phyloP scores from a whole-genome alignment of 2,329 filamentous ascomycete genomes.

The Niveomyces coronatus region DNA sequence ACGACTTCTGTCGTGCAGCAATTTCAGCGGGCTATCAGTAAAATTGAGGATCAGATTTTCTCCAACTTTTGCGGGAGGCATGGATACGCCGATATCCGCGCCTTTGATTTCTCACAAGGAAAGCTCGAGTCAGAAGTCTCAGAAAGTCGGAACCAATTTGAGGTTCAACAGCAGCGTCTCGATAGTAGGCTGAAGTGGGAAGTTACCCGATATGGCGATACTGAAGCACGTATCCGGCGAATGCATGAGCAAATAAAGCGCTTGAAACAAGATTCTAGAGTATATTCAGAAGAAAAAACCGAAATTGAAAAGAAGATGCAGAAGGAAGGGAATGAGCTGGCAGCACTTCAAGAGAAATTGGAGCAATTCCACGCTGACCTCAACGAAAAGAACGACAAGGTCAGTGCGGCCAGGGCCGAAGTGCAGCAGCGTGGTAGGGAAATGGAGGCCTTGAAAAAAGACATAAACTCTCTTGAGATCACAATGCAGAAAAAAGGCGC shows the following conservation, averaged over 20 bases:
- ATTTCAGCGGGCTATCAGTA: slow-evolving; percentile 54
- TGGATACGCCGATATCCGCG: slow-evolving; percentile 80
- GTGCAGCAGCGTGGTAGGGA: slow-evolving; percentile 77
- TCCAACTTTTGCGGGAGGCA: slow-evolving; percentile 74
- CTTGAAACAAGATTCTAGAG: slow-evolving; percentile 57
- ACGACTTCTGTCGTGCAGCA: slow-evolving; percentile 39
- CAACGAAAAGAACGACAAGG: slow-evolving; percentile 59
- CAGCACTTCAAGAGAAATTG: slow-evolving; percentile 61
- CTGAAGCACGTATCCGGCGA: slow-evolving; percentile 56
- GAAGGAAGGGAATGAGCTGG: slow-evolving; percentile 64
- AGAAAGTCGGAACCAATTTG: slow-evolving; percentile 79
- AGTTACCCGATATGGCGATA: slow-evolving; percentile 40
- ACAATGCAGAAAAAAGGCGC: slow-evolving; percentile 79
- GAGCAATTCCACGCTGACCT: slow-evolving; percentile 59
- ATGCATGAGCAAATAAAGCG: slow-evolving; percentile 57
- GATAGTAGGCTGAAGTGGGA: slow-evolving; percentile 52
- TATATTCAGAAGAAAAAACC: slow-evolving; percentile 62
- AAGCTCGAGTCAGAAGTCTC: slow-evolving; percentile 83
- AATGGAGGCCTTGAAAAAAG: slow-evolving; percentile 63
- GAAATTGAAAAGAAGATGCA: slow-evolving; percentile 65
- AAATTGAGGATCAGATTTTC: slow-evolving; percentile 85
- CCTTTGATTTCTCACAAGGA: slow-evolving; percentile 89
- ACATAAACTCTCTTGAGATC: slow-evolving; percentile 73
- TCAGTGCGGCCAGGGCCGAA: slow-evolving; percentile 68
- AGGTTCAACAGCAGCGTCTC: slow-evolving; percentile 69